Conservation (phyloP, 176 grass and related monocot genomes). For the Triticum urartu region DNA sequence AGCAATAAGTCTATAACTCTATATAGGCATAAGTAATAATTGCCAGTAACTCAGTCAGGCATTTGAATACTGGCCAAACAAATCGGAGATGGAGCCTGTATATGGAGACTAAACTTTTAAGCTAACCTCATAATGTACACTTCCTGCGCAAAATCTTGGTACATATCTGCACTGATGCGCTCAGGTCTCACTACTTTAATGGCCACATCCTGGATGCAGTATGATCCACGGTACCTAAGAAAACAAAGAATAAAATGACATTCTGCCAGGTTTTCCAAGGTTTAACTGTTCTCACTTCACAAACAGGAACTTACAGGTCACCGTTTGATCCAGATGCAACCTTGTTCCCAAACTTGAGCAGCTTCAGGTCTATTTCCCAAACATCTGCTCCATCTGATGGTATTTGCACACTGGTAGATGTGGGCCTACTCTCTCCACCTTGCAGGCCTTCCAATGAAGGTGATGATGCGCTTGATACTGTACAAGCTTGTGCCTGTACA, state of each 20-base stretch:
- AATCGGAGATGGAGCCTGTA: neutral
- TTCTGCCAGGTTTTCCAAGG: neutral
- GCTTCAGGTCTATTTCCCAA: conserved; percentile 81
- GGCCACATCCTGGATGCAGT: conserved; percentile 90
- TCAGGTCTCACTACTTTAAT: conserved; percentile 89
- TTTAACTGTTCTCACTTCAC: conserved; percentile 8
- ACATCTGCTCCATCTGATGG: conserved; percentile 71
- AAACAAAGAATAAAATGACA: conserved; percentile 17
- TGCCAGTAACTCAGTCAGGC: neutral
- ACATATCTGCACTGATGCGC: conserved; percentile 63
- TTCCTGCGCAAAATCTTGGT: conserved; percentile 87
- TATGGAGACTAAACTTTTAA: neutral
- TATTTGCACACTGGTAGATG: conserved; percentile 61
- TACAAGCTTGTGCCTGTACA: conserved; percentile 44
- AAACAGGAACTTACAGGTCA: conserved; percentile 73
- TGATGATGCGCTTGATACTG: conserved; percentile 38
- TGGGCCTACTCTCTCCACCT: conserved; percentile 28
- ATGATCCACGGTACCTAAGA: conserved; percentile 73
- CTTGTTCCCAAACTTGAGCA: conserved; percentile 76
- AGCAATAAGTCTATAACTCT: neutral
- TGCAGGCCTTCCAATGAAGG: conserved; percentile 29
- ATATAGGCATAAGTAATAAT: neutral
- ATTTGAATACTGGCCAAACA: neutral
- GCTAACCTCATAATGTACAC: conserved; percentile 92
- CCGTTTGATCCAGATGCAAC: conserved; percentile 73